These are phyloP conservation scores for Russula olivacea DNA, from an alignment of 768 basidiomycete genomes.

Conservation along the genomic window DNA sequence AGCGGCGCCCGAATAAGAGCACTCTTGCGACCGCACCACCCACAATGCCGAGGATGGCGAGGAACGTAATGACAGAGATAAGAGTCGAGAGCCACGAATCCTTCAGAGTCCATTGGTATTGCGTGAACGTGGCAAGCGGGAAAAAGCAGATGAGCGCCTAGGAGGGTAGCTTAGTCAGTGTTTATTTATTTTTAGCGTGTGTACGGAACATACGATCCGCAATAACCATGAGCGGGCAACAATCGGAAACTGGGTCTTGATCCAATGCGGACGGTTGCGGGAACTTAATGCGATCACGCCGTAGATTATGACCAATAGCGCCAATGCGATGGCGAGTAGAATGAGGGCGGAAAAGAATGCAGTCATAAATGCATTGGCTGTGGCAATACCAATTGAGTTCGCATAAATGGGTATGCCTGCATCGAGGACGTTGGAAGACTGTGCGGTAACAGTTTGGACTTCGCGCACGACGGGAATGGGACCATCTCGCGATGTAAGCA, in stretches of 20 bases:
- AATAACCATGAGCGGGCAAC: slow-evolving; percentile 57
- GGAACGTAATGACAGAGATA: slow-evolving; percentile 65
- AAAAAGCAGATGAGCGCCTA: slow-evolving; percentile 54
- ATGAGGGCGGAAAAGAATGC: slow-evolving; percentile 72
- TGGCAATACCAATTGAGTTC: slow-evolving; percentile 70
- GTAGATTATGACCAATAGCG: slow-evolving; percentile 48
- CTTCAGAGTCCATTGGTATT: slow-evolving; percentile 87
- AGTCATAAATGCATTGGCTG: slow-evolving; percentile 87
- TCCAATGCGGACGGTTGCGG: slow-evolving; percentile 24
- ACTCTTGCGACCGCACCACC: slow-evolving; percentile 45
- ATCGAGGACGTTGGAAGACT: slow-evolving; percentile 60
- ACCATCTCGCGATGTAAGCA: neutral
- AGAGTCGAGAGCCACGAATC: slow-evolving; percentile 86
- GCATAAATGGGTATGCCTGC: slow-evolving; percentile 81
- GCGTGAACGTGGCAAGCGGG: slow-evolving; percentile 69
- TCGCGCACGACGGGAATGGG: slow-evolving; percentile 28
- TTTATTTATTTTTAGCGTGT: neutral
- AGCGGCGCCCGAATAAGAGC: slow-evolving; percentile 41
- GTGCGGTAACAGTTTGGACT: slow-evolving; percentile 60
- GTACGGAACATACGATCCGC: slow-evolving; percentile 49
- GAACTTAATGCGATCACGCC: slow-evolving; percentile 30
- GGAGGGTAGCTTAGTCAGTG: slow-evolving; percentile 27
- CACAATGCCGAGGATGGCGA: slow-evolving; percentile 46
- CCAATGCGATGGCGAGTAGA: slow-evolving; percentile 53
- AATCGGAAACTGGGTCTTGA: slow-evolving; percentile 36